Evolutionary conservation across 225 moss, liverwort and hornwort genomes (phyloP), one percentile per base, ranked within the genome.

Genomic region (Straminergon stramineum): DNA sequence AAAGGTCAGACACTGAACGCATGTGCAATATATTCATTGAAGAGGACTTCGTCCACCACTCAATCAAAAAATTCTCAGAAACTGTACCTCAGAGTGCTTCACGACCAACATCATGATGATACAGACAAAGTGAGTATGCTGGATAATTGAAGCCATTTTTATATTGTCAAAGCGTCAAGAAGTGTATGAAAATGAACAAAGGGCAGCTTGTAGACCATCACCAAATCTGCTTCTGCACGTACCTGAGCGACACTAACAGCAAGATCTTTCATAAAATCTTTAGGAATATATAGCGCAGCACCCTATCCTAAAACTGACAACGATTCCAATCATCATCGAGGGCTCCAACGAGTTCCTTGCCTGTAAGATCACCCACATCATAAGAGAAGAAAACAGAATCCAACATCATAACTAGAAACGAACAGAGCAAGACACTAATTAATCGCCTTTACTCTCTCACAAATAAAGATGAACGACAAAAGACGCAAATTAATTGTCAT

Each of bases 271-370:
- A 96, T 98, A 86, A 97, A 97, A 30, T 95, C 62, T 90, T 92
- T 92, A 73, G 96, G 95, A 63, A 93, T 88, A 94, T 83, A 96
- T 82, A 55, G 94, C 94, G 75, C 93, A 79, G 87, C 92, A 88
- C 45, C 93, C 96, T 55, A 95, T 80, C 13, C 73, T 41, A 58
- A 95, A 53, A 79, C 97, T 96, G 28, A 95, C 86, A 75, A 91
- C 83, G 43, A 88, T 88, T 89, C 95, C 96, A 60, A 97, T 93
- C 61, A 94, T 45, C 75, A 97, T 93, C 57, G 95, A 94, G 61
- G 93, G 95, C 81, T 90, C 91, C 28, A 98, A 89, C 87, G 95
- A 90, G 84, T 93, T 85, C 53, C 95, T 91, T 80, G 98, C 97
- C 97, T 96, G 92, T 61, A 83, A 83, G 13, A 34, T 56, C 55